phyloP scores from a whole-genome alignment of 1,139 yeast species.

The Insectozyma bohioensis region DNA sequence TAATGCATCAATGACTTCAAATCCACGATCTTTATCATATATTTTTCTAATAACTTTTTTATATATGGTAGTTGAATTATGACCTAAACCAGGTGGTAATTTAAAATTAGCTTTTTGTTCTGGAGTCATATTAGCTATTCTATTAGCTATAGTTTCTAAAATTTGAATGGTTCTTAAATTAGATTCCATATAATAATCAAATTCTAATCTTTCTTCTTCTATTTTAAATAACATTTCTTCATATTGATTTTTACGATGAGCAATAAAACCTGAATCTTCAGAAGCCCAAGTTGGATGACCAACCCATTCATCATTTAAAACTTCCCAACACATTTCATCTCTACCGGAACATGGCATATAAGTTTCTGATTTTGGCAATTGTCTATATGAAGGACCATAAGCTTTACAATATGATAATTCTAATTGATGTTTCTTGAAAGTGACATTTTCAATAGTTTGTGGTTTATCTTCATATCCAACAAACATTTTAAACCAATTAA shows the following conservation, averaged over 20 bases:
- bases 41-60: slow-evolving; percentile 90
- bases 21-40: slow-evolving; percentile 92
- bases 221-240: slow-evolving; percentile 93
- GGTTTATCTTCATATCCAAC: slow-evolving; percentile 84
- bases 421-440: slow-evolving; percentile 84
- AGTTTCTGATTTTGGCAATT: slow-evolving; percentile 90
- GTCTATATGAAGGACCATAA: slow-evolving; percentile 91
- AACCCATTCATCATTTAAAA: slow-evolving; percentile 97
- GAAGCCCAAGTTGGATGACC: slow-evolving; percentile 99
- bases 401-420: slow-evolving; percentile 86
- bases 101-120: slow-evolving; percentile 86
- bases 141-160: slow-evolving; percentile 89
- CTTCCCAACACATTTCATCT: slow-evolving; percentile 99
- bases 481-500: slow-evolving; percentile 89
- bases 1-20: slow-evolving; percentile 91
- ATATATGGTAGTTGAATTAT: slow-evolving; percentile 85
- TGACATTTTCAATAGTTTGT: slow-evolving; percentile 79
- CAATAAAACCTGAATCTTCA: slow-evolving; percentile 96
- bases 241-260: slow-evolving; percentile 95
- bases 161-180: slow-evolving; percentile 94
- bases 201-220: slow-evolving; percentile 97
- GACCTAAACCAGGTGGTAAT: slow-evolving; percentile 91
- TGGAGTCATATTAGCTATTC: slow-evolving; percentile 88
- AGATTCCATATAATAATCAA: slow-evolving; percentile 93
- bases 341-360: slow-evolving; percentile 98